Conservation (phyloP, 805 yeast genomes). For the Ogataea pini region DNA sequence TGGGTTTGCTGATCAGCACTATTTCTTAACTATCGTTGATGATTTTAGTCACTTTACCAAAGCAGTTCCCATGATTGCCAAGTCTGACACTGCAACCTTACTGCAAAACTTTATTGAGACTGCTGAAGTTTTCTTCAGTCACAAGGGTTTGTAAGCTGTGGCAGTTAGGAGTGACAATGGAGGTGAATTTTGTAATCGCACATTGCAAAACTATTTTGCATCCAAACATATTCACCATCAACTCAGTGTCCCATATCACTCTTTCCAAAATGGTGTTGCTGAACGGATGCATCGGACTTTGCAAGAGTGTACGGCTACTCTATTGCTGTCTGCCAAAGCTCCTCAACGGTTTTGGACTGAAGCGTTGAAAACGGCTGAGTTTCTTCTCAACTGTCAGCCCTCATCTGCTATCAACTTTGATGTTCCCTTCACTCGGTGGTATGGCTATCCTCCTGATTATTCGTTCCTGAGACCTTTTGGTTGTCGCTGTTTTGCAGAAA, state of each 20-base stretch:
- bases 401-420: background rate
- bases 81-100: background rate
- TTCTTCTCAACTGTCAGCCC: background rate
- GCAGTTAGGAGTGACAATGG: background rate
- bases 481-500: background rate
- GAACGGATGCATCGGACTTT: constrained; percentile 4
- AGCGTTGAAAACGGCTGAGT: background rate
- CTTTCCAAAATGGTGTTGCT: background rate
- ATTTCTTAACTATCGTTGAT: constrained; percentile 15
- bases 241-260: constrained; percentile 1
- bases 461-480: background rate
- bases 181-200: background rate
- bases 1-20: constrained; percentile 6
- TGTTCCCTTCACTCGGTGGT: background rate
- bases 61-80: background rate
- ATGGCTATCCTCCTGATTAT: background rate
- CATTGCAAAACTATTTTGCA: background rate
- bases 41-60: constrained; percentile 5
- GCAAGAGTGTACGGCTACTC: background rate
- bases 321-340: background rate
- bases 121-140: background rate
- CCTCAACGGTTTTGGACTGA: constrained; percentile 1
- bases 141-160: background rate
- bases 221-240: background rate
- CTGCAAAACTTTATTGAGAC: background rate